Base-by-base conservation (phyloP, 257 asterid species). In the Galeopsis tetrahit region DNA sequence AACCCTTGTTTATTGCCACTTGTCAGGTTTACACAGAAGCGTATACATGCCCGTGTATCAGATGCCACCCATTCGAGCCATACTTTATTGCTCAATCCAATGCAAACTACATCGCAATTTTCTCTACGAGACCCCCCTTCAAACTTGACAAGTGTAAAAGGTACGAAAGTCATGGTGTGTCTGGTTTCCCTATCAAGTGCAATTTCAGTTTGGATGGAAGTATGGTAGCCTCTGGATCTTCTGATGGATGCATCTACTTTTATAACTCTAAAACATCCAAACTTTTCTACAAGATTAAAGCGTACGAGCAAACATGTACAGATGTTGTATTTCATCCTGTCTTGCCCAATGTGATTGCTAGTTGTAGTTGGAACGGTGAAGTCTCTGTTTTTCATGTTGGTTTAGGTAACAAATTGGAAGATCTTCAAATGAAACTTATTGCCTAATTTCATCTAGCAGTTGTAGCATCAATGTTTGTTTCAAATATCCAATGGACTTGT, bases 111-210 rank as follows among this genome's bases (percentile, higher is more conserved):
- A 92, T 92, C 32, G 99, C 98, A 13, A 83, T 88, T 76, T 85
- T 95, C 80, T 88, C 95, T 32, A 71, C 92, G 4, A 85, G 58
- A 28, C 79, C 86, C 33, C 96, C 98, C 10, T 95, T 85, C 87
- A 86, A 74, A 75, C 95, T 95, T 5, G 92, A 92, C 75, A 90
- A 90, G 85, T 88, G 79, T 81, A 86, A 74, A 85, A 83, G 98
- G 74, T 92, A 84, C 4, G 96, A 83, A 83, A 56, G 94, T 71
- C 98, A 92, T 35, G 91, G 95, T 68, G 97, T 95, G 38, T 80
- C 77, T 68, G 98, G 99, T 48, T 95, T 88, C 81, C 97, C 97
- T 14, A 77, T 93, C 79, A 93, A 85, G 82, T 91, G 98, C 84
- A 85, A 82, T 81, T 91, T 89, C 88, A 93, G 94, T 84, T 28